A percentile compares a stretch with the other conserved stretches of the same genome.
Evolutionary conservation across 352 stramenopile species (phyloP).

Genomic region (Phytophthora macrochlamydospora): DNA sequence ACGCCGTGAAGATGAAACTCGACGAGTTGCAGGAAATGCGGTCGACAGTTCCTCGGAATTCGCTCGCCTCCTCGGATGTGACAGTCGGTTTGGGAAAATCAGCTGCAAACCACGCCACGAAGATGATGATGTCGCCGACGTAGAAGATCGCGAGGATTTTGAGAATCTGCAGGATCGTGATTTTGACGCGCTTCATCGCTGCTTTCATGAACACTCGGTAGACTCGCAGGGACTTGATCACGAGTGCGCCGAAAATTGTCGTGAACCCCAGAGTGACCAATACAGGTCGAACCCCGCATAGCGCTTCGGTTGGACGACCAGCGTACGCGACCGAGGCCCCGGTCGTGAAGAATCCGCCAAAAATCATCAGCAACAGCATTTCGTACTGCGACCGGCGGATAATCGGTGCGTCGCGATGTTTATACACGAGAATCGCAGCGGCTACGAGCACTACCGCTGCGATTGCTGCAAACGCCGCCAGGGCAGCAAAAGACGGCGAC

Average conservation of each 20-base stretch:
- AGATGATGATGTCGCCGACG: slow-evolving; percentile 39
- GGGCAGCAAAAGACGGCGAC: slow-evolving; percentile 20
- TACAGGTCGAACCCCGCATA: slow-evolving; percentile 42
- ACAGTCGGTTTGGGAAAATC: slow-evolving; percentile 41
- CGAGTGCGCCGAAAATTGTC: slow-evolving; percentile 45
- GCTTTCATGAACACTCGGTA: slow-evolving; percentile 60
- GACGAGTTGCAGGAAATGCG: slow-evolving; percentile 39
- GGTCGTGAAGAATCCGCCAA: slow-evolving; percentile 44
- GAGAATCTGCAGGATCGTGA: slow-evolving; percentile 44
- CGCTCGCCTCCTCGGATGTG: slow-evolving; percentile 15
- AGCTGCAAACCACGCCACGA: slow-evolving; percentile 37
- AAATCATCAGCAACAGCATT: slow-evolving; percentile 46
- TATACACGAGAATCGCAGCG: slow-evolving; percentile 31
- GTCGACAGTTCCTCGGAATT: slow-evolving; percentile 37
- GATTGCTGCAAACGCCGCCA: slow-evolving; percentile 21
- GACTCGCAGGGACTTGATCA: slow-evolving; percentile 59
- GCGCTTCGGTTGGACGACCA: slow-evolving; percentile 23
- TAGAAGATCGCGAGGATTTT: slow-evolving; percentile 47
- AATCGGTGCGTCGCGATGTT: slow-evolving; percentile 39
- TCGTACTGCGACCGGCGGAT: slow-evolving; percentile 57
- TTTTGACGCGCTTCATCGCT: slow-evolving; percentile 46
- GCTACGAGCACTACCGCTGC: slow-evolving; percentile 14
- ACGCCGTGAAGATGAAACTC: slow-evolving; percentile 56
- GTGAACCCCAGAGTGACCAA: slow-evolving; percentile 49
- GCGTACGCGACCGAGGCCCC: slow-evolving; percentile 35